Percentiles rank a stretch among this genome's conserved stretches.
Conservation (phyloP, 1,284 basidiomycete species). For the Anthracocystis setariae region DNA sequence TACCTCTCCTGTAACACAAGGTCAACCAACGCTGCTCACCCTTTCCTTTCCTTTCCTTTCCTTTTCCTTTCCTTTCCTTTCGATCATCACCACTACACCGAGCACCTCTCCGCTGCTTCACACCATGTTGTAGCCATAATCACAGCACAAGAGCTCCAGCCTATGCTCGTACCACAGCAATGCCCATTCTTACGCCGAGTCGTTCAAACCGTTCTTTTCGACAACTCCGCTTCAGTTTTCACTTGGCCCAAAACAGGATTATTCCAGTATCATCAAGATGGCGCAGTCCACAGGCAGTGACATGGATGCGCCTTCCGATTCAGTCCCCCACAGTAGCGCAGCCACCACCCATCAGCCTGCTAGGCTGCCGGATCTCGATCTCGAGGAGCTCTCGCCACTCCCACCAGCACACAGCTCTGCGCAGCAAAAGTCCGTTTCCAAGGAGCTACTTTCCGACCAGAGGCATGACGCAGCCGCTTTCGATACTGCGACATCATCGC, state of each 20-base stretch:
- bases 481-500: constrained; percentile 8
- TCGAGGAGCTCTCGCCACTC: constrained; percentile 43
- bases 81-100: too few relatives aligned
- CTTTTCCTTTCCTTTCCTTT: too few relatives aligned
- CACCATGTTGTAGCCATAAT: constrained; percentile 5
- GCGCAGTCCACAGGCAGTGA: not conserved
- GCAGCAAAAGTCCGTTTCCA: constrained; percentile 14
- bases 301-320: not conserved
- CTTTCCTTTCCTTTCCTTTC: too few relatives aligned
- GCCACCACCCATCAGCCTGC: not conserved
- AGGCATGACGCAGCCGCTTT: constrained; percentile 1
- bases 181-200: too few relatives aligned
- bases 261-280: constrained; percentile 1
- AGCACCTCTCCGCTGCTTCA: too few relatives aligned
- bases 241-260: not conserved
- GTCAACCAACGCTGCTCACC: too few relatives aligned
- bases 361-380: constrained; percentile 30
- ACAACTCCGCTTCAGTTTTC: too few relatives aligned
- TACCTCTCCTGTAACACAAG: too few relatives aligned
- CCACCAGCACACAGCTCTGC: constrained; percentile 29
- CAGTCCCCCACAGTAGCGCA: not conserved
- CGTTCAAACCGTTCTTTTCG: too few relatives aligned
- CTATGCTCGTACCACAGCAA: too few relatives aligned
- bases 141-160: too few relatives aligned
- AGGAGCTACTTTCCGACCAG: constrained; percentile 17